These are phyloP conservation scores for Ophiocordyceps robertsii DNA, from an alignment of 2,329 filamentous ascomycete species.

Conservation along the genomic window DNA sequence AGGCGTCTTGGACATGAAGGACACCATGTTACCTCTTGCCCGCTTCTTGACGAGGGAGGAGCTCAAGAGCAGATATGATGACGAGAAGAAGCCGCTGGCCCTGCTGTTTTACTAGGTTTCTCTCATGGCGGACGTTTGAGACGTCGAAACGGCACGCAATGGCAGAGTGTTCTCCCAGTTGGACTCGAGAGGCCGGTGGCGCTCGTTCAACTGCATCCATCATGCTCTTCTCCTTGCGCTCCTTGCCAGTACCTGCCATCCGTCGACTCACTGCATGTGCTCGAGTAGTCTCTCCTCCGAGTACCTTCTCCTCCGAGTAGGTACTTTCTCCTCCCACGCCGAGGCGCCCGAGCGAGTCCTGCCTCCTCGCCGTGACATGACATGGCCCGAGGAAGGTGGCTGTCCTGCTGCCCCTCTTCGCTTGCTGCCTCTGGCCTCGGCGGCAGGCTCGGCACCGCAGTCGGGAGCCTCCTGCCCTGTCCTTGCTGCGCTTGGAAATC, in stretches of 20 bases:
- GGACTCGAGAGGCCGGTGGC: too few relatives aligned
- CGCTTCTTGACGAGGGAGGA: conserved; percentile 58
- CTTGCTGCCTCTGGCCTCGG: not conserved
- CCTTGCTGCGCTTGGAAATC: not conserved
- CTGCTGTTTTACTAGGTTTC: conserved; percentile 49
- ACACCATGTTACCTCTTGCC: conserved; percentile 71
- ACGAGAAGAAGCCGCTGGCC: conserved; percentile 42
- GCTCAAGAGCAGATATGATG: conserved; percentile 56
- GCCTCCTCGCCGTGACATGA: too few relatives aligned
- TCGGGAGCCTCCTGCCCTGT: conserved; percentile 1
- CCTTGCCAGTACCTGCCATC: too few relatives aligned
- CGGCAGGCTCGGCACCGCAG: not conserved
- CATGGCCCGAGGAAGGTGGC: not conserved
- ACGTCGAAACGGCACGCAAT: not conserved
- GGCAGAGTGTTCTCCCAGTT: too few relatives aligned
- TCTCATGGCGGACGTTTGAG: too few relatives aligned
- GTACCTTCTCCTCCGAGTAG: too few relatives aligned
- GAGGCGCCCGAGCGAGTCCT: too few relatives aligned
- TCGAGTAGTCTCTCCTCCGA: too few relatives aligned
- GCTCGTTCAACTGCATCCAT: too few relatives aligned
- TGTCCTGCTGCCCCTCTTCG: not conserved
- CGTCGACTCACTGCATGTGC: too few relatives aligned
- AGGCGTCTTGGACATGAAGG: conserved; percentile 89
- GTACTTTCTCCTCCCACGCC: too few relatives aligned
- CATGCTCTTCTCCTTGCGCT: too few relatives aligned